phyloP scores from a whole-genome alignment of 345 rosid genomes.

The Gossypium anomalum region DNA sequence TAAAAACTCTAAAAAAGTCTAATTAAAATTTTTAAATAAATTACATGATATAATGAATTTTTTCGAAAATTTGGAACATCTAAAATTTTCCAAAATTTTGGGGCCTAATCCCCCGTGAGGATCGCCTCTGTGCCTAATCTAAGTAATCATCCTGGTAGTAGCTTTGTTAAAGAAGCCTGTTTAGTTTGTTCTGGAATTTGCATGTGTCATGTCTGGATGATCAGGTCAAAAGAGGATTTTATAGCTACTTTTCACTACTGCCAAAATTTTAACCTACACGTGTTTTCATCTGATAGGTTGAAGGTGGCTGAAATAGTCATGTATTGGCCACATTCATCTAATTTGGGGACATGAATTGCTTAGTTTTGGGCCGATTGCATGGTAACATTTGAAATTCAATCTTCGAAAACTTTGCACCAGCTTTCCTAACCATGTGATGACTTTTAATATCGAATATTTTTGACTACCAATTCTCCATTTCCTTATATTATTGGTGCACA shows the following conservation, averaged over 20 bases:
- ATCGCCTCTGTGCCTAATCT: background rate
- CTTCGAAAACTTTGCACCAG: background rate
- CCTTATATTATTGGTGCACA: background rate
- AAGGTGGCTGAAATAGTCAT: background rate
- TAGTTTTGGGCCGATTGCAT: background rate
- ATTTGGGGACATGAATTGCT: background rate
- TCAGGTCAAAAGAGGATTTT: background rate
- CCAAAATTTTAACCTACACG: background rate
- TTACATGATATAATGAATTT: too few species aligned
- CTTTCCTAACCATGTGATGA: too few species aligned
- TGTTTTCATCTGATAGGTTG: background rate
- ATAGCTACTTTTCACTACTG: background rate
- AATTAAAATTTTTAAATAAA: too few species aligned
- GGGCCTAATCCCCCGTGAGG: too few species aligned
- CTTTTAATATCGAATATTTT: too few species aligned
- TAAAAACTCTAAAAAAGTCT: too few species aligned
- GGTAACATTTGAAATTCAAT: background rate
- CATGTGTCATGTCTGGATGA: background rate
- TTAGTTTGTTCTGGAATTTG: background rate
- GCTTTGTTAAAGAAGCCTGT: background rate
- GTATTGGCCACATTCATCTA: background rate
- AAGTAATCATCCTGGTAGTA: background rate
- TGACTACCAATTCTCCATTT: too few species aligned
- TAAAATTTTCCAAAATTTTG: too few species aligned
- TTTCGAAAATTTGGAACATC: too few species aligned